These are phyloP conservation scores for Neofusicoccum umdonicola DNA, from an alignment of 2,329 filamentous ascomycete genomes.

Conservation along the genomic window DNA sequence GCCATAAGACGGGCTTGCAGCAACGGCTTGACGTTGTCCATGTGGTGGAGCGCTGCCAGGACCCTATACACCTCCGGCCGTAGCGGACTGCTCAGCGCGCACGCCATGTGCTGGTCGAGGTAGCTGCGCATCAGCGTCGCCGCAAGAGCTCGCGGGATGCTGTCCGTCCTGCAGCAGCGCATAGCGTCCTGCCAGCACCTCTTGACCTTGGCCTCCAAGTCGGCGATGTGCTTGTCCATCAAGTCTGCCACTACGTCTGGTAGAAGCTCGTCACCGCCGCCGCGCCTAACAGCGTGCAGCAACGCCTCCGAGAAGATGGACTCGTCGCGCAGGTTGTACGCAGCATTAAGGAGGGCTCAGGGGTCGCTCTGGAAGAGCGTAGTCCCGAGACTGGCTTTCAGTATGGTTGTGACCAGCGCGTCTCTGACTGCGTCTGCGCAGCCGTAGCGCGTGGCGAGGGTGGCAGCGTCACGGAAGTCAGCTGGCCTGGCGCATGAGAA, in stretches of 20 bases:
- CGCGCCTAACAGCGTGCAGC: background rate
- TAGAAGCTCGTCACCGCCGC: background rate
- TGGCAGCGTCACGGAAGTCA: background rate
- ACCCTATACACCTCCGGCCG: background rate
- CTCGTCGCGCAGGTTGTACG: background rate
- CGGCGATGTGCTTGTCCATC: background rate
- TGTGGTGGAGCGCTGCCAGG: background rate
- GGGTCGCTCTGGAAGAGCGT: background rate
- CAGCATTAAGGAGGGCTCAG: background rate
- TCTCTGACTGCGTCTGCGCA: background rate
- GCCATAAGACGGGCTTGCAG: background rate
- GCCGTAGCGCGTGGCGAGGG: background rate
- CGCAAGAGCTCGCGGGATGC: background rate
- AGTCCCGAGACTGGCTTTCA: background rate
- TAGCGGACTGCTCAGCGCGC: background rate
- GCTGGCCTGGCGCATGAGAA: background rate
- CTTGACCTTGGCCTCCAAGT: background rate
- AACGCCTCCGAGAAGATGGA: background rate
- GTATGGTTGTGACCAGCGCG: background rate
- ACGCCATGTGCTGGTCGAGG: background rate
- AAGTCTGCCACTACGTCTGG: background rate
- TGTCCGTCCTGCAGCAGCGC: background rate
- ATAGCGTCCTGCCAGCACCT: background rate
- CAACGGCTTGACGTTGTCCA: background rate
- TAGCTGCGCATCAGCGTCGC: background rate